Conservation (phyloP, 2,329 filamentous ascomycete genomes). For the Penicillium hesseltinei region DNA sequence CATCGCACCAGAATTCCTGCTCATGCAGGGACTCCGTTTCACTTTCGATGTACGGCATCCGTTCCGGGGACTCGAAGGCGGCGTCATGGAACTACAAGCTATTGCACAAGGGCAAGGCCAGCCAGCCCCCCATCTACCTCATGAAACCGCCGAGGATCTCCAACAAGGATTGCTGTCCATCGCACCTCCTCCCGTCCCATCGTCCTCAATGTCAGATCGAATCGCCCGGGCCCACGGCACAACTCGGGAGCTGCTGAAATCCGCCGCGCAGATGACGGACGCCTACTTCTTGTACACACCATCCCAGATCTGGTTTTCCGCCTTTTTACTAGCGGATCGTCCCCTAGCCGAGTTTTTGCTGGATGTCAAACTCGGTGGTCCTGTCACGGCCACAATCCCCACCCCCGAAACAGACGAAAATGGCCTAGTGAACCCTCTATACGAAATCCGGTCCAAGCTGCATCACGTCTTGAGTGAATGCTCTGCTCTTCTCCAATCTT, state of each 20-base stretch:
- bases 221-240: conserved; percentile 66
- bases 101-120: conserved; percentile 60
- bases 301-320: conserved; percentile 86
- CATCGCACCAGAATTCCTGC: conserved; percentile 84
- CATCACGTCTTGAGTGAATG: conserved; percentile 40
- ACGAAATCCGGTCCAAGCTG: conserved; percentile 39
- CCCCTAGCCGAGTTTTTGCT: conserved; percentile 47
- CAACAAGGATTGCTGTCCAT: conserved; percentile 32
- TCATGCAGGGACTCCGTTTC: conserved; percentile 89
- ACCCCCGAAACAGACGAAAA: conserved; percentile 1
- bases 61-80: conserved; percentile 81
- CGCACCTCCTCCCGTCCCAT: conserved; percentile 26
- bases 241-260: conserved; percentile 72
- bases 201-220: conserved; percentile 43
- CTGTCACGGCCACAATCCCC: conserved; percentile 16
- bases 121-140: conserved; percentile 29
- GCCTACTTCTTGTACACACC: conserved; percentile 97
- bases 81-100: conserved; percentile 75
- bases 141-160: conserved; percentile 33
- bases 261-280: conserved; percentile 81
- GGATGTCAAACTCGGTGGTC: conserved; percentile 42
- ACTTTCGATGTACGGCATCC: conserved; percentile 92
- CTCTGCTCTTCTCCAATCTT: conserved; percentile 40
- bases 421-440: conserved; percentile 23
- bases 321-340: conserved; percentile 70